Base-by-base conservation (phyloP, 208 protist genomes). In the Crithidia mellificae region DNA sequence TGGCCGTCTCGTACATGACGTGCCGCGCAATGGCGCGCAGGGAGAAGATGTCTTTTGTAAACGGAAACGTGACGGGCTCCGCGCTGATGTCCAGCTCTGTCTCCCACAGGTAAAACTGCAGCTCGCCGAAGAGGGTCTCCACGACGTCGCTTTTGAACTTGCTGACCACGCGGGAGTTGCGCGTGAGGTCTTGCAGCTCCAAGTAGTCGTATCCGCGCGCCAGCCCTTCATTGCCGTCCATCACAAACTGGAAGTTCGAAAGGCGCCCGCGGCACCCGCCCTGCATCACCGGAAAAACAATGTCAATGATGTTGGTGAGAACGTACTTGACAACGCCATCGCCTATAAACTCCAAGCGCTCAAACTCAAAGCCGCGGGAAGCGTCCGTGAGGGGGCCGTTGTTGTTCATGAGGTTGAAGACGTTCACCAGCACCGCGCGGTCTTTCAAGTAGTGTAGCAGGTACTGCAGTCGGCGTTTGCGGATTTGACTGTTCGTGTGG, bases 91-190 rank as follows among this genome's bases (percentile, higher is more conserved):
- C 83, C 14, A 72, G 46, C 63, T 94, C 70, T 11, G 88, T 88
- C 27, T 83, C 78, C 85, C 86, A 93, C 22, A 96, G 64, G 61
- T 81, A 94, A 22, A 92, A 68, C 70, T 96, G 88, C 63, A 96
- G 74, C 72, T 96, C 88, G 1, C 84, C 91, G 83, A 94, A 94
- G 17, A 96, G 73, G 17, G 88, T 91, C 72, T 96, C 91, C 14
- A 96, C 85, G 2, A 94, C 84, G 76, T 96, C 91, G 70, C 87
- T 93, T 63, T 96, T 96, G 63, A 96, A 94, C 70, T 96, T 96
- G 75, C 88, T 94, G 56, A 96, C 91, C 1, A 96, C 85, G 27
- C 79, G 79, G 41, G 83, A 68, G 66, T 86, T 92, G n/a, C 68
- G 29, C 0, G 84, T 88, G 27, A 93, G 70, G 27, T 84, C 66